Percentiles rank a stretch among this genome's conserved stretches.
phyloP scores from a whole-genome alignment of 306 rosid genomes.

The Begonia loranthoides region DNA sequence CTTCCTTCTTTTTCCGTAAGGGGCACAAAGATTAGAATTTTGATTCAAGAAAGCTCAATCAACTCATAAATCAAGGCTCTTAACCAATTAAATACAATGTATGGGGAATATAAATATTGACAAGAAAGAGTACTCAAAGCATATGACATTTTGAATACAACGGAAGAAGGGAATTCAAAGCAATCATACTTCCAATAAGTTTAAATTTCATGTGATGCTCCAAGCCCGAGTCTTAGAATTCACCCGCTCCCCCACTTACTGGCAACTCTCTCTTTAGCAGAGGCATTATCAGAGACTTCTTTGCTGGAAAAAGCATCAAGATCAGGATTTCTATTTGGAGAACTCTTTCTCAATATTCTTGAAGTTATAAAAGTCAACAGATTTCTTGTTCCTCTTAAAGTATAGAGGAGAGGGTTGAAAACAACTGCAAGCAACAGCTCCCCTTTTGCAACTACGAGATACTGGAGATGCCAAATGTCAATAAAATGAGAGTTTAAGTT shows the following conservation, averaged over 20 bases:
- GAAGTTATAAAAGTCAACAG: slow-evolving; percentile 44
- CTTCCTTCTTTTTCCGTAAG: too few species aligned
- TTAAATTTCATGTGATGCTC: slow-evolving; percentile 1
- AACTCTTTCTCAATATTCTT: slow-evolving; percentile 30
- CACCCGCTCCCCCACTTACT: slow-evolving; percentile 67
- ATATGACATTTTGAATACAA: too few species aligned
- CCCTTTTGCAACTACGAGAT: slow-evolving; percentile 66
- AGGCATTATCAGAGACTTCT: slow-evolving; percentile 28
- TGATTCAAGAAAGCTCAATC: too few species aligned
- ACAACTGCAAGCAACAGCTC: slow-evolving; percentile 66
- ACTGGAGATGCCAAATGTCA: slow-evolving; percentile 30
- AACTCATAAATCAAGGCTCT: too few species aligned
- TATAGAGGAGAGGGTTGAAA: slow-evolving; percentile 68
- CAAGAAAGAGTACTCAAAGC: too few species aligned
- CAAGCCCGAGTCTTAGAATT: slow-evolving; percentile 19
- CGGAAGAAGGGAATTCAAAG: too few species aligned
- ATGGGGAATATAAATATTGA: too few species aligned
- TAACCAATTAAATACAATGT: too few species aligned
- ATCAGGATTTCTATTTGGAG: slow-evolving; percentile 19
- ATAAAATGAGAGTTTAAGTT: background rate
- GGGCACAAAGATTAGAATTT: too few species aligned
- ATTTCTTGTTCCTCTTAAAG: slow-evolving; percentile 71
- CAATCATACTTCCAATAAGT: background rate
- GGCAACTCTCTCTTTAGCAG: slow-evolving; percentile 71
- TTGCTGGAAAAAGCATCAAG: slow-evolving; percentile 25